Evolutionary conservation across 202 grass and related monocot genomes (phyloP), one percentile per base, ranked within the genome.

Genomic region (Brachypodium distachyon): DNA sequence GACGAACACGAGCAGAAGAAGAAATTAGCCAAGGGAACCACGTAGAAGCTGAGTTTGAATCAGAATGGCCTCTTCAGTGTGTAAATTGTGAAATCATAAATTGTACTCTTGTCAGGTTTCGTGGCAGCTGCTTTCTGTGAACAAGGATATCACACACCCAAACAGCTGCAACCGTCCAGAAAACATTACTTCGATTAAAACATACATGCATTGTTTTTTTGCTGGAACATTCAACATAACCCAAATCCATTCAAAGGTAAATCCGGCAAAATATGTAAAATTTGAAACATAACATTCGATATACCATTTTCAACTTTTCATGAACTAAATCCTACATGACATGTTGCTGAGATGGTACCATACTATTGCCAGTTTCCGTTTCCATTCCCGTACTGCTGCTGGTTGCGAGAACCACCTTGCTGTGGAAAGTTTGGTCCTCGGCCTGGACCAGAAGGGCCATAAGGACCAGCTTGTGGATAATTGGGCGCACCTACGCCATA

Each of bases 401-500:
- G 81, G 36, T 88, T 88, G 40, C 86, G 77, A 53, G 82, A 84
- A 25, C 86, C 86, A 40, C 48, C 66, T 23, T 67, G 76, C 62
- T 79, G 59, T 53, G 79, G 65, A 42, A 81, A 76, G 52, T 84
- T 88, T 12, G 76, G 64, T 22, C 86, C 86, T 27, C 86, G 51
- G 39, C 77, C 86, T 17, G 63, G 54, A 25, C 80, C 81, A 70
- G 81, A 74, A 32, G 74, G 46, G 37, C 80, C 80, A 39, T 84
- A 89, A 5, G 86, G 77, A n/a, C 90, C 86, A 1, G 79, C 76
- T 59, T 84, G 90, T 5, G 79, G 53, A 81, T 84, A 89, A 50
- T 86, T 92, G 21, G 86, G 79, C 12, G 50, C 89, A 29, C 78
- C 72, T 10, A 57, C 77, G 66, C 78, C 82, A 72, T 85, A 87